Evolutionary conservation across 139 green algal species (phyloP), one percentile per base, ranked within the genome.

Genomic region (Chlamydomonas sp.): DNA sequence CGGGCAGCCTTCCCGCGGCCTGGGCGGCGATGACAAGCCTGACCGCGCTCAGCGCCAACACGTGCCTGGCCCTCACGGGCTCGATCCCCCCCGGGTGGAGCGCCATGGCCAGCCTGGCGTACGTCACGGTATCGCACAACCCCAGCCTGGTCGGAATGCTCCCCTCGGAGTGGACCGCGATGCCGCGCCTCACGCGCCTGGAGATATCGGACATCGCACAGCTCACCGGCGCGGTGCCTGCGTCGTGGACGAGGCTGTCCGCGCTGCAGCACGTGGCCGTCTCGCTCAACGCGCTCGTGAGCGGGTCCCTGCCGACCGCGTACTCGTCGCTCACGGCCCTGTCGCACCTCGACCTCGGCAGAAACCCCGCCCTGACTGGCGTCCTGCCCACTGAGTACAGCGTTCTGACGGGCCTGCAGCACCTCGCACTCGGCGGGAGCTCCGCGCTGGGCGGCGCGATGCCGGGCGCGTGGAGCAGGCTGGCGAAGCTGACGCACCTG

Each of bases 161-260:
- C 50, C 71, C 71, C 1, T 8, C 22, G 8, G 22, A 20, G 3
- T 72, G 66, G 66, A 49, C 66, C 2, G 30, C 48, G 3, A 54
- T 72, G 30, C 49, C 39, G 16, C 29, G 30, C 2, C 43, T 73
- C 34, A 68, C 48, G 28, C 29, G 33, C 2, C 73, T 78, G n/a
- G n/a, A n/a, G n/a, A n/a, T n/a, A n/a, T n/a, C n/a, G n/a, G n/a
- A n/a, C n/a, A n/a, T n/a, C n/a, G n/a, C n/a, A n/a, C n/a, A 30
- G 3, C 38, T 80, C 22, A 58, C 39, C n/a, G 69, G 74, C 30
- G 37, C 34, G 2, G 22, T 79, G 35, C 73, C 43, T 2, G 0
- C 43, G 6, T n/a, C 13, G 2, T 67, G 58, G 50, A 5, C 65
- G 13, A 22, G 22, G 4, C 47, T 70, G 35, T 59, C 63, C 30